These are phyloP conservation scores for Thalia dealbata DNA, from an alignment of 176 grass and related monocot species.

Conservation along the genomic window DNA sequence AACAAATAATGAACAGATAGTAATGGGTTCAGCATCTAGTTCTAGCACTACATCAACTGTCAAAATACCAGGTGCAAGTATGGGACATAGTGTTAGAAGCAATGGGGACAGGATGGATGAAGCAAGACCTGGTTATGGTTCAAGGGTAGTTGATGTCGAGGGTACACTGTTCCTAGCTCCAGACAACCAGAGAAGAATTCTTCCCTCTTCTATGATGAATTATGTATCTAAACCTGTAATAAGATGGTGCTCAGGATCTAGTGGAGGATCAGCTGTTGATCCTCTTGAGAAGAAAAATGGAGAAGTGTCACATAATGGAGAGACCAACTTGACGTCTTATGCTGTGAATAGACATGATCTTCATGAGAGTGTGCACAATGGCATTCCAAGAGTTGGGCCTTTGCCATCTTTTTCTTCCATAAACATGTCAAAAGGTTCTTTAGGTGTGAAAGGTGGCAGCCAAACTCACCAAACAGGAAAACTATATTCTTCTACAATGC, in stretches of 20 bases:
- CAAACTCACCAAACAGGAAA: not conserved
- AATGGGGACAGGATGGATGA: no score
- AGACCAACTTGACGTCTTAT: not conserved
- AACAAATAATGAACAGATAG: no score
- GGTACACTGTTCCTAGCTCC: no score
- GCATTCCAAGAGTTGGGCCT: not conserved
- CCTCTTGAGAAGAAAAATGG: not conserved
- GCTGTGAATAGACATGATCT: not conserved
- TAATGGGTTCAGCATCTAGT: no score
- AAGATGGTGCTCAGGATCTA: not conserved
- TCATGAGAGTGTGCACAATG: not conserved
- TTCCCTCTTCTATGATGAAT: not conserved
- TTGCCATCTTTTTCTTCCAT: not conserved
- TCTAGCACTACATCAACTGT: no score
- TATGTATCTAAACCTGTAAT: not conserved
- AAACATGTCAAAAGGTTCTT: conserved; percentile 20
- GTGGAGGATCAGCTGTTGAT: not conserved
- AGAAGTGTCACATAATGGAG: not conserved
- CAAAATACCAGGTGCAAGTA: no score
- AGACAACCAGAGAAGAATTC: not conserved
- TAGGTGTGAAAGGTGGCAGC: not conserved
- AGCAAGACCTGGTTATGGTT: no score
- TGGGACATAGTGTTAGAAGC: no score
- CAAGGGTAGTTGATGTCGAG: no score
- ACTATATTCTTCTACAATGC: not conserved